Percentiles rank a stretch among this genome's conserved stretches.
Evolutionary conservation across 2,329 filamentous ascomycete genomes (phyloP).

Genomic region (Alternaria incomplexa): DNA sequence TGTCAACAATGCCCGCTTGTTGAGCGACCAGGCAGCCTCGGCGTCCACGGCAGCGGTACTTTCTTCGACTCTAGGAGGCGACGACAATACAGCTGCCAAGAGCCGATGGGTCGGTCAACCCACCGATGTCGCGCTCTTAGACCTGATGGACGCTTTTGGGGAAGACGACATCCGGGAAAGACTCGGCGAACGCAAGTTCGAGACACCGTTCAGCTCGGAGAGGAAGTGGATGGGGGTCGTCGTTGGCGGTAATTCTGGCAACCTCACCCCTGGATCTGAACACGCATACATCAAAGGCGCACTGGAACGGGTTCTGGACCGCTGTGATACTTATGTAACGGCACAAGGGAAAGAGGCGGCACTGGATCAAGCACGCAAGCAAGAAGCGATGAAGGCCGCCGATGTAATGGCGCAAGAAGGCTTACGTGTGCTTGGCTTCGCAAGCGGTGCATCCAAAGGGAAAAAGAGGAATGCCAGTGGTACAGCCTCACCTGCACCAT

Average conservation of each 20-base stretch:
- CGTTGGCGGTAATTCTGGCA: conserved; percentile 61
- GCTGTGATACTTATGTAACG: conserved; percentile 90
- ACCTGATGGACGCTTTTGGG: conserved; percentile 86
- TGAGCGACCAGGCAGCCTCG: conserved; percentile 72
- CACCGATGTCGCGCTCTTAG: conserved; percentile 95
- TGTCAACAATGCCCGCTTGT: conserved; percentile 89
- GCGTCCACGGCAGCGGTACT: conserved; percentile 78
- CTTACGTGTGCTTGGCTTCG: conserved; percentile 89
- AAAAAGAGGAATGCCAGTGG: conserved; percentile 40
- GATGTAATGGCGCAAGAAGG: conserved; percentile 88
- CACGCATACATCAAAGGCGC: conserved; percentile 96
- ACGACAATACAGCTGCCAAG: conserved; percentile 67
- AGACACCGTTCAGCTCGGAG: conserved; percentile 95
- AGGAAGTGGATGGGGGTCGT: conserved; percentile 99
- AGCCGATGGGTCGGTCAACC: conserved; percentile 97
- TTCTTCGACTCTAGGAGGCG: conserved; percentile 75
- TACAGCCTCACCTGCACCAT: conserved; percentile 34
- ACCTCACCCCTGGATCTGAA: conserved; percentile 67
- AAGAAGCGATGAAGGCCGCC: conserved; percentile 79
- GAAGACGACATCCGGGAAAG: conserved; percentile 91
- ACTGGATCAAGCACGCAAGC: conserved; percentile 75
- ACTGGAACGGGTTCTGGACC: conserved; percentile 81
- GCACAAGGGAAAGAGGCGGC: conserved; percentile 85
- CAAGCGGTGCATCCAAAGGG: conserved; percentile 70
- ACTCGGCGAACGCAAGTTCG: conserved; percentile 79